Percentiles rank a stretch among this genome's conserved stretches.
phyloP scores from a whole-genome alignment of 257 asterid species.

The Nicotiana paniculata region DNA sequence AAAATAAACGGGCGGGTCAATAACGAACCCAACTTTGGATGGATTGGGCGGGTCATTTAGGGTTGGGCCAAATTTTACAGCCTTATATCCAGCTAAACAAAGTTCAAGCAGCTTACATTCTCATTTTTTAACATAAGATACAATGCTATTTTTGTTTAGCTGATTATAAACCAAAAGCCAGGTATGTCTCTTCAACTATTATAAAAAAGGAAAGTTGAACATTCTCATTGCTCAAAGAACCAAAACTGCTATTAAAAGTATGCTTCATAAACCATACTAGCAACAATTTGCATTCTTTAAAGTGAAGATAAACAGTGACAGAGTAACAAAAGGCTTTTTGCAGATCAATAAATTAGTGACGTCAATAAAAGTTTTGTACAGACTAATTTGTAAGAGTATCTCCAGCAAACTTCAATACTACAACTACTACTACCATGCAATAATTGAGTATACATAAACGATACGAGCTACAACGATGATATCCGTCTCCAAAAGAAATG shows the following conservation, averaged over 20 bases:
- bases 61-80: no score
- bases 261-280: background rate
- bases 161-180: background rate
- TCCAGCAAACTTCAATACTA: conserved; percentile 1
- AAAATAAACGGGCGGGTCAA: no score
- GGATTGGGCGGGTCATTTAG: no score
- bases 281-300: background rate
- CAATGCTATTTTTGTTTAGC: no score
- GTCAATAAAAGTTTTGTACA: conserved; percentile 4
- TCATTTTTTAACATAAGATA: no score
- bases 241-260: background rate
- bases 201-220: background rate
- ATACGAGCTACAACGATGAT: conserved; percentile 2
- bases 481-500: background rate
- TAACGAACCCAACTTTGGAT: no score
- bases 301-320: background rate
- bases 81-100: no score
- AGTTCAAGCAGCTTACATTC: no score
- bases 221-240: background rate
- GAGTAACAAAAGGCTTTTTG: background rate
- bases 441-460: background rate
- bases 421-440: conserved; percentile 4
- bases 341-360: background rate
- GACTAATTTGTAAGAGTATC: background rate
- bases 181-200: background rate